Evolutionary conservation across 208 protist species (phyloP).

Genomic region (Ichthyophonus hoferi): DNA sequence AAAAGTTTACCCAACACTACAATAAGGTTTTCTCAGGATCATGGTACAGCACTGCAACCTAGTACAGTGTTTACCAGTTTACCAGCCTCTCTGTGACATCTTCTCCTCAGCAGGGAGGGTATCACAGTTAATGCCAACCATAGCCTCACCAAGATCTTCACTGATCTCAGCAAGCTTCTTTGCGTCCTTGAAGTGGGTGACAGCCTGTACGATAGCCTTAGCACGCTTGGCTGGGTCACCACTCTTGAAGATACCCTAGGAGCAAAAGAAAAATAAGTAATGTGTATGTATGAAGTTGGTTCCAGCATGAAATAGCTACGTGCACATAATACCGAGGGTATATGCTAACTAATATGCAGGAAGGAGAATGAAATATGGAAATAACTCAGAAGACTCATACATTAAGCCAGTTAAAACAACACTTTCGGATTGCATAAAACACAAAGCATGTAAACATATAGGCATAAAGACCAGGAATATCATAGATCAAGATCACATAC

Average conservation of each 20-base stretch:
- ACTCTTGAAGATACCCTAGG: slow-evolving; percentile 69
- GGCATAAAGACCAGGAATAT: too few species aligned
- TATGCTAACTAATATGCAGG: not conserved
- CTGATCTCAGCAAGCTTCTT: slow-evolving; percentile 65
- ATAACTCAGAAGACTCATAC: too few species aligned
- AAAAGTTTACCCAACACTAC: not conserved
- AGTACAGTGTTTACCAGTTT: not conserved
- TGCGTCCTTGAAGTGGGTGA: slow-evolving; percentile 75
- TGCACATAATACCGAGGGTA: too few species aligned
- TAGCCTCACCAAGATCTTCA: slow-evolving; percentile 68
- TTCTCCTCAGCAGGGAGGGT: slow-evolving; percentile 13
- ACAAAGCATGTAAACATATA: too few species aligned
- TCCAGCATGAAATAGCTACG: too few species aligned
- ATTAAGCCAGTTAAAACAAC: too few species aligned
- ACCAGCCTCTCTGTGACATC: slow-evolving; percentile 40
- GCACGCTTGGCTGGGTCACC: slow-evolving; percentile 69
- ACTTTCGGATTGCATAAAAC: too few species aligned
- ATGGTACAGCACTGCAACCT: not conserved
- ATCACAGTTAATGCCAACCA: slow-evolving; percentile 72
- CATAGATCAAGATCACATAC: slow-evolving; percentile 33
- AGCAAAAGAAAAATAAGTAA: not conserved
- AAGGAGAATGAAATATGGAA: not conserved
- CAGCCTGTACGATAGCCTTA: slow-evolving; percentile 72
- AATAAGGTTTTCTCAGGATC: not conserved
- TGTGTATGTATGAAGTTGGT: not conserved